Evolutionary conservation across 306 rosid species (phyloP), one percentile per base, ranked within the genome.

Genomic region (Sindora glabra): DNA sequence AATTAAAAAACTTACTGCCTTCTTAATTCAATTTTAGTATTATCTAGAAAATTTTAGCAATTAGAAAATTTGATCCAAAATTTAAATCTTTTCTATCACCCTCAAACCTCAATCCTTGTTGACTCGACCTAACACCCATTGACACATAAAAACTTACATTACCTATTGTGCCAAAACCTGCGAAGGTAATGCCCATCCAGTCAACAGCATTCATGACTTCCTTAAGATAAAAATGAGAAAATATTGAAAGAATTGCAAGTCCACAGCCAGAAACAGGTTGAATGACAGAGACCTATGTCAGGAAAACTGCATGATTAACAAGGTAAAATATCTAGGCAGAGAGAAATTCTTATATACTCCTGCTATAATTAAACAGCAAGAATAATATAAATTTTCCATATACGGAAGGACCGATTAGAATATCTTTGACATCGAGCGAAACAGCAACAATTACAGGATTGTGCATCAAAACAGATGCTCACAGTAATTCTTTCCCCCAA

Each of bases 221-320:
- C 83, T 92, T 86, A 30, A 92, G 85, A 79, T 88, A 92, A 76
- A 92, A 92, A 79, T 92, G 98, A 48, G 98, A 92, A 78, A 92
- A 92, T 47, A 92, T 25, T 11, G 96, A 92, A 47, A 92, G 92
- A 69, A 92, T 88, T 9, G 98, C 98, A 60, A 92, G 88, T 65
- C 98, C 98, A 73, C 89, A 79, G 40, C 98, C 98, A 59, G 96
- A 92, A 72, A 92, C 96, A 3, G 98, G 98, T 76, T 92, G 98
- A 65, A 91, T 83, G 56, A 91, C 89, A 55, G 98, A 92, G 16
- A 91, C 95, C 98, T 91, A 71, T 42, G 62, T 65, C 51, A 72
- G 61, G 64, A 71, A 52, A 66, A 64, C 16, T 54, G 56, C 33
- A 41, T 64, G 19, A 23, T 67, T 67, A n/a, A n/a, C 26, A 5